Conservation (phyloP, 1,284 basidiomycete genomes). For the Sparassis latifolia region DNA sequence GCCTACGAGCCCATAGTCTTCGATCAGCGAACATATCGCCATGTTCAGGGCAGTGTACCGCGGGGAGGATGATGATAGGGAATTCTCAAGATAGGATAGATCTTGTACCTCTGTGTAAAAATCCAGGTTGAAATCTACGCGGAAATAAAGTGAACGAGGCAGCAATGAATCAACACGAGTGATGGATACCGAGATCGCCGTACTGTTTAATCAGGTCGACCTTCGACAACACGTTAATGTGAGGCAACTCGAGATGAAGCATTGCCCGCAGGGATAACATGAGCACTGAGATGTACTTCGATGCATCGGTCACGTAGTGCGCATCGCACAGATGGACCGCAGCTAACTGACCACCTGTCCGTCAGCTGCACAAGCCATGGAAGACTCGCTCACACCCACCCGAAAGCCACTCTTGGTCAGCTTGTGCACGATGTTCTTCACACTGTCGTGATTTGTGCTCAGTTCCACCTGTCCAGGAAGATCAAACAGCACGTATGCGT, state of each 20-base stretch:
- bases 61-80: constrained; percentile 59
- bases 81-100: constrained; percentile 80
- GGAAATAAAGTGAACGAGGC: constrained; percentile 4
- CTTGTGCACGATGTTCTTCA: constrained; percentile 74
- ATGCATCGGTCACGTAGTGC: constrained; percentile 93
- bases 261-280: constrained; percentile 91
- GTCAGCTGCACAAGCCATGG: constrained; percentile 14
- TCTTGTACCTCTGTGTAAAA: constrained; percentile 99
- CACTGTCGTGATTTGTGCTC: constrained; percentile 89
- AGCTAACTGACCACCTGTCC: constrained; percentile 57
- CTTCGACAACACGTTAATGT: constrained; percentile 96
- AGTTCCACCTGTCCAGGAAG: constrained; percentile 97
- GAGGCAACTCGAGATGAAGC: constrained; percentile 97
- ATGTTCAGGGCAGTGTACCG: constrained; percentile 79
- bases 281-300: constrained; percentile 92
- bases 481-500: constrained; percentile 91
- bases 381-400: constrained; percentile 44
- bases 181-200: constrained; percentile 73
- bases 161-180: constrained; percentile 4
- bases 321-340: constrained; percentile 96
- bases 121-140: constrained; percentile 89
- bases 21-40: constrained; percentile 86
- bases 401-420: constrained; percentile 78
- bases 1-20: constrained; percentile 91
- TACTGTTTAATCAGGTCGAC: constrained; percentile 86